Evolutionary conservation across 371 early-diverging fungal species (phyloP), one percentile per base, ranked within the genome.

Genomic region (Umbelopsis sp.): DNA sequence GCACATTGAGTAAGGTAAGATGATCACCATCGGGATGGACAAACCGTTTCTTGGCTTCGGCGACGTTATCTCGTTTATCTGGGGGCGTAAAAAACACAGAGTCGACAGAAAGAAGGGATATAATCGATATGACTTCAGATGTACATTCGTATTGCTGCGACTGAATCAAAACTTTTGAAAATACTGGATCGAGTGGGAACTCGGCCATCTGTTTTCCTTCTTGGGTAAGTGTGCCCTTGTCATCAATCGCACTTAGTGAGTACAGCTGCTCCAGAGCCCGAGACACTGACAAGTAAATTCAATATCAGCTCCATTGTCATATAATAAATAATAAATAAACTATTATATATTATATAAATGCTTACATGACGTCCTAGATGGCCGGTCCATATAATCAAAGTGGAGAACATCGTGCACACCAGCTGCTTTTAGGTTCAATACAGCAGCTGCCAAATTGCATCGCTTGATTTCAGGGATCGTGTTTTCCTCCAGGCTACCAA

Each of bases 381-480:
- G 99, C 44, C 87, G 88, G 72, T 99, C 99, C 88, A 99, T 91
- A 76, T 94, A 97, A 71, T 98, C 97, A 80, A 99, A 99, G 32
- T 81, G 82, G 63, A 94, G 74, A 14, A 98, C 87, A 76, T 99
- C 91, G 3, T 92, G 81, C 57, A 98, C 91, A 0, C 97, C 98
- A 3, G 95, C 83, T 0, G 97, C 95, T 72, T 96, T 95, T 68
- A 99, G 81, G 24, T 88, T 81, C 67, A 99, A 77, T 8, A 97
- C 85, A 1, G 94, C 95, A 48, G 91, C 90, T 9, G 96, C 87
- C 46, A 99, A 81, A 75, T 98, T 97, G 74, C 95, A 93, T 65
- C 96, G 84, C 69, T 77, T 79, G 70, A 99, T 99, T 85, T 99
- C 99, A 8, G 99, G 99, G 37, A 90, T 86, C 1, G 93, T 89